Evolutionary conservation across 176 grass and related monocot genomes (phyloP), one percentile per base, ranked within the genome.

Genomic region (Otatea glauca): DNA sequence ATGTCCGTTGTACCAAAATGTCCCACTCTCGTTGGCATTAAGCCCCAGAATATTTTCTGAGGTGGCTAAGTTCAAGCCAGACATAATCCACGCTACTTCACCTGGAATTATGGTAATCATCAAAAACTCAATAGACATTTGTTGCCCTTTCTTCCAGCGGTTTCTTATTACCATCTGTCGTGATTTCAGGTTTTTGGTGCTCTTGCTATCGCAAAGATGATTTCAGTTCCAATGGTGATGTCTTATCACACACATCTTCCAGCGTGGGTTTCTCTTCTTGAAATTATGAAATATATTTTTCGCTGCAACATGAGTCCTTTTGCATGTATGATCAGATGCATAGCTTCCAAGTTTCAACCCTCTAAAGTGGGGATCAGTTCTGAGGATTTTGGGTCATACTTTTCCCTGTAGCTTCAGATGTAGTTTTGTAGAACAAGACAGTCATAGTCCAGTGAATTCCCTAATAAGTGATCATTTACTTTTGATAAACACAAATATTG

Each of bases 181-280:
- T 56, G 51, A 78, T 90, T 79, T 89, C 85, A 99, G 96, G 83
- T 99, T 89, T 92, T 96, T 74, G 97, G 97, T 1, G 97, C 93
- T 72, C 92, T 92, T 51, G 88, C 86, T 76, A 96, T 94, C 9
- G 93, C 93, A 67, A 99, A 99, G 70, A 92, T 99, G 92, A 54
- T 96, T 61, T 96, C 91, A 82, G 84, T 94, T 78, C 97, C 97
- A 44, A 78, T 99, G 71, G 86, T 99, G 51, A 96, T 99, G 97
- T 99, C 97, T 41, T 99, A 99, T 81, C 97, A 99, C 84, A 99
- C 97, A 59, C 97, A 99, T 91, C 88, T 99, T 86, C 93, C 97
- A 84, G 88, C 73, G 91, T 96, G 81, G 96, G 88, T n/a, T n/a
- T 78, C 70, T 71, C 50, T 47, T 70, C 45, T 55, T 60, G 13